Conservation (phyloP, 1,284 basidiomycete genomes). For the Fereydounia khargensis region DNA sequence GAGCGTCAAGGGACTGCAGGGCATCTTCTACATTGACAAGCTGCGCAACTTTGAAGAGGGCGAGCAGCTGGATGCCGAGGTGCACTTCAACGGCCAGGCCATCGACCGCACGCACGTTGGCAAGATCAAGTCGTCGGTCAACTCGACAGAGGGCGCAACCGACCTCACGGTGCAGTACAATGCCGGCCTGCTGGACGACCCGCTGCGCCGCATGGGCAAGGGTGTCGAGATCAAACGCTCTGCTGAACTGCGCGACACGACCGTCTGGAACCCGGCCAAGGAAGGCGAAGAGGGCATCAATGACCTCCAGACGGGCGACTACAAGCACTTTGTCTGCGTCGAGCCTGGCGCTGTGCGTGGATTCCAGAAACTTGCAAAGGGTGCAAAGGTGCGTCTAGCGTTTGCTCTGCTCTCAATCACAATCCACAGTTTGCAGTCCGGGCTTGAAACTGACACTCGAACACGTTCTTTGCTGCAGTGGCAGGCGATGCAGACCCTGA, state of each 20-base stretch:
- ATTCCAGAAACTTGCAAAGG: conserved; percentile 48
- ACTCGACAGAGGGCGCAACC: conserved; percentile 9
- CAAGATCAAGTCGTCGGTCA: conserved; percentile 8
- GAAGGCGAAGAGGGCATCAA: conserved; percentile 50
- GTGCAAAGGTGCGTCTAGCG: conserved; percentile 18
- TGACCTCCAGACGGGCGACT: conserved; percentile 57
- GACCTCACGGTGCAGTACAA: conserved; percentile 31
- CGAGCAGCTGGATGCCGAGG: conserved; percentile 13
- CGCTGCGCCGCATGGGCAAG: conserved; percentile 21
- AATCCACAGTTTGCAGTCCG: no score
- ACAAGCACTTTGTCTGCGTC: conserved; percentile 57
- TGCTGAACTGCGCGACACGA: conserved; percentile 32
- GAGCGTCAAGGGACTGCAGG: conserved; percentile 28
- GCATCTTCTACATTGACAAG: conserved; percentile 39
- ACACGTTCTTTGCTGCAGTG: no score
- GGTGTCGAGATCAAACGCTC: conserved; percentile 32
- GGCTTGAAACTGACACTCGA: no score
- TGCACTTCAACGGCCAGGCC: conserved; percentile 19
- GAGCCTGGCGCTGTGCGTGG: conserved; percentile 56
- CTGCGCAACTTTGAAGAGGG: conserved; percentile 11
- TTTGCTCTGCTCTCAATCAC: no score
- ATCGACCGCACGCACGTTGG: conserved; percentile 32
- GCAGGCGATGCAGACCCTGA: neutral
- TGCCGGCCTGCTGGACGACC: conserved; percentile 16
- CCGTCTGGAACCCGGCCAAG: conserved; percentile 58